A percentile compares a stretch with the other conserved stretches of the same genome.
phyloP scores from a whole-genome alignment of 2,329 filamentous ascomycete species.

The Neonectria coccinea region DNA sequence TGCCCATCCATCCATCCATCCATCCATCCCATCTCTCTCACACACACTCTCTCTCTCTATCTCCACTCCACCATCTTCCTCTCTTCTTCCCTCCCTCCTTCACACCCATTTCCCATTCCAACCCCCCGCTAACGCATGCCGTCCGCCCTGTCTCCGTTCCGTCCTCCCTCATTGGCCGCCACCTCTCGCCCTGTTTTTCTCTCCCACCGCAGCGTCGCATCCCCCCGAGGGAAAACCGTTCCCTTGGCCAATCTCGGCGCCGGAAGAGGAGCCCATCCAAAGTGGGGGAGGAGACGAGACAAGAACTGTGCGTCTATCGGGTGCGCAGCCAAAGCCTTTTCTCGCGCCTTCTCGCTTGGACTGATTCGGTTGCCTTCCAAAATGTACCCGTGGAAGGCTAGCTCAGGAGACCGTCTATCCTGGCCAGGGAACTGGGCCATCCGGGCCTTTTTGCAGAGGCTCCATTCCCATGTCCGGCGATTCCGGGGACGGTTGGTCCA shows the following conservation, averaged over 20 bases:
- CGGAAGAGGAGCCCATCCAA: not conserved
- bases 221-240: not conserved
- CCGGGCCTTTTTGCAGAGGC: constrained; percentile 1
- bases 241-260: constrained; percentile 27
- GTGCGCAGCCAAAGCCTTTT: constrained; percentile 1
- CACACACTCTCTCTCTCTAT: not conserved
- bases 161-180: constrained; percentile 37
- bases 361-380: not conserved
- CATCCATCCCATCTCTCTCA: not conserved
- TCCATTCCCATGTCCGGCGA: constrained; percentile 6
- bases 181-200: constrained; percentile 28
- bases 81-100: constrained; percentile 24
- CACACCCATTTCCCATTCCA: constrained; percentile 25
- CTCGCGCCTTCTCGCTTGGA: not conserved
- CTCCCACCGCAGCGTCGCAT: constrained; percentile 29
- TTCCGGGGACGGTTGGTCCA: constrained; percentile 13
- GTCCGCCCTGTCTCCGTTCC: constrained; percentile 40
- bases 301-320: constrained; percentile 13
- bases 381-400: not conserved
- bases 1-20: not conserved
- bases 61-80: constrained; percentile 28
- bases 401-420: constrained; percentile 16
- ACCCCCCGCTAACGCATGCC: constrained; percentile 38
- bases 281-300: constrained; percentile 5
- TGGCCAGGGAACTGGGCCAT: too few relatives aligned